Percentiles rank a stretch among this genome's conserved stretches.
These are phyloP conservation scores for Fagopyrum esculentum DNA, from an alignment of 148 eudicot genomes.

Conservation along the genomic window DNA sequence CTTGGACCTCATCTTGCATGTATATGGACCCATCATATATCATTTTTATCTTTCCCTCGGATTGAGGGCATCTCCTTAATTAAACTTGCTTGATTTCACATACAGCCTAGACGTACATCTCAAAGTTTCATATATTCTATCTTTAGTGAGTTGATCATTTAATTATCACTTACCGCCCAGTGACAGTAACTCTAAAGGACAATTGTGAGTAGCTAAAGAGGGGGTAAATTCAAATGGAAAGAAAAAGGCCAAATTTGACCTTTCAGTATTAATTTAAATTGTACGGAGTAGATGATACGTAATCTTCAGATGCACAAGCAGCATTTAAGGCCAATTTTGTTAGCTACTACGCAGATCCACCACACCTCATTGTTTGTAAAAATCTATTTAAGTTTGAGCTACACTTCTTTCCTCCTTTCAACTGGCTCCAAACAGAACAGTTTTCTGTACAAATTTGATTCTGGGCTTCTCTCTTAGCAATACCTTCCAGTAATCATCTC, in stretches of 20 bases:
- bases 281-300: not conserved
- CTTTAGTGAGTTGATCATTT: not conserved
- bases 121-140: not conserved
- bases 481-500: slow-evolving; percentile 2
- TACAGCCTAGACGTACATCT: not conserved
- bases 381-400: not conserved
- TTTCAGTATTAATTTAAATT: not conserved
- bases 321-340: not conserved
- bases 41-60: slow-evolving; percentile 2
- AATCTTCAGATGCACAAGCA: not conserved
- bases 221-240: not conserved
- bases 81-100: not conserved
- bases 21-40: slow-evolving; percentile 2
- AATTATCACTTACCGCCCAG: not conserved
- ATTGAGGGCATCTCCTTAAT: not conserved
- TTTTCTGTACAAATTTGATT: not conserved
- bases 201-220: not conserved
- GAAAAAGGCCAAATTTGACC: not conserved
- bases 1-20: not conserved
- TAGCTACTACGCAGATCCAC: not conserved
- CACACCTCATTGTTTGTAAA: not conserved
- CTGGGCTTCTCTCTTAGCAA: not conserved
- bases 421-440: not conserved
- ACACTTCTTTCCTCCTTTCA: not conserved
- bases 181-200: slow-evolving; percentile 1